Conservation (phyloP, 805 yeast genomes). For the Babjeviella inositovora region DNA sequence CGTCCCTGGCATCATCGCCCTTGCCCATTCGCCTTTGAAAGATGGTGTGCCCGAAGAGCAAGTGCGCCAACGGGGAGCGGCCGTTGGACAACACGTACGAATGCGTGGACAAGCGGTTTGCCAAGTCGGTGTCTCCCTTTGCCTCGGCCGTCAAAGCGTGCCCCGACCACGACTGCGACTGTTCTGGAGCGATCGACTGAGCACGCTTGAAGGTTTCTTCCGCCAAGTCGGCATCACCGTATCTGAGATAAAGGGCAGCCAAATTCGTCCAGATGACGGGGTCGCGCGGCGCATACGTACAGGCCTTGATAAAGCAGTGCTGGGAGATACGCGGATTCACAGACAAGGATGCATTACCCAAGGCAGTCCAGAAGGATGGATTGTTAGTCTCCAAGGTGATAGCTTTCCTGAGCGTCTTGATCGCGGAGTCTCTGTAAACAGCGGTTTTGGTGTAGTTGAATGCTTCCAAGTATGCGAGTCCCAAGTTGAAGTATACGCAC, state of each 20-base stretch:
- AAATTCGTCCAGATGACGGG: conserved; percentile 66
- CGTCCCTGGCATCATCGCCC: conserved; percentile 31
- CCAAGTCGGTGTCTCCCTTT: conserved; percentile 27
- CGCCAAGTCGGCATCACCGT: conserved; percentile 60
- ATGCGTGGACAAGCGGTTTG: conserved; percentile 54
- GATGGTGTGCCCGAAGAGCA: conserved; percentile 53
- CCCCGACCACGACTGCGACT: conserved; percentile 71
- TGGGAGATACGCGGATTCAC: conserved; percentile 65
- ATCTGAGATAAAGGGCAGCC: conserved; percentile 58
- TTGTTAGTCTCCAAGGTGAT: conserved; percentile 58
- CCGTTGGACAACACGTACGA: conserved; percentile 71
- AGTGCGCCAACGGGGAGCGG: conserved; percentile 46
- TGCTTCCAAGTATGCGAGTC: conserved; percentile 41
- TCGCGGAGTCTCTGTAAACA: conserved; percentile 29
- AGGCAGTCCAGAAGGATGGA: conserved; percentile 62
- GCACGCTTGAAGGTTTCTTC: conserved; percentile 56
- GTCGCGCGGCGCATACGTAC: conserved; percentile 51
- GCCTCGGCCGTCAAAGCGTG: conserved; percentile 50
- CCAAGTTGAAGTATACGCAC: conserved; percentile 50
- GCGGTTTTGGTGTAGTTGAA: conserved; percentile 6
- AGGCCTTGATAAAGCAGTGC: conserved; percentile 82
- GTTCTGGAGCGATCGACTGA: conserved; percentile 70
- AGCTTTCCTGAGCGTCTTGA: conserved; percentile 45
- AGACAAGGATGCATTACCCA: conserved; percentile 62
- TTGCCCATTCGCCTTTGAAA: conserved; percentile 25